These are phyloP conservation scores for Tilletia caries DNA, from an alignment of 1,284 basidiomycete genomes.

Conservation along the genomic window DNA sequence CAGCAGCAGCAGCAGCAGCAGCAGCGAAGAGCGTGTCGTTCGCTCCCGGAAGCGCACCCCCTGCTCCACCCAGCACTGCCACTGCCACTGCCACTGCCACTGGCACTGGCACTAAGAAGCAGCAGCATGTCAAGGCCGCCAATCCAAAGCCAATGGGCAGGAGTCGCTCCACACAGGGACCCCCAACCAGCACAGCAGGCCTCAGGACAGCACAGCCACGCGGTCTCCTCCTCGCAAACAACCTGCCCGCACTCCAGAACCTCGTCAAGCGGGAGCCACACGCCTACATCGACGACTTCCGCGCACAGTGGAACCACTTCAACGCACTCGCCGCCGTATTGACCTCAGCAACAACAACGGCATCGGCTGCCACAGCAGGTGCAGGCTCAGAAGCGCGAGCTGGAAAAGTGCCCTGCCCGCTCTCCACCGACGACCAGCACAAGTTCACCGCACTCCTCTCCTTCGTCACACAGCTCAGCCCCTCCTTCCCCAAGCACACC, in stretches of 20 bases:
- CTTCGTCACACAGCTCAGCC: conserved; percentile 61
- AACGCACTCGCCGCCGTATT: conserved; percentile 81
- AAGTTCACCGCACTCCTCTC: conserved; percentile 44
- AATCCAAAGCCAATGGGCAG: conserved; percentile 4
- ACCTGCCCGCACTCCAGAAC: conserved; percentile 76
- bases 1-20: not conserved
- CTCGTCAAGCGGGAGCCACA: conserved; percentile 86
- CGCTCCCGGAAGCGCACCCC: too few relatives aligned
- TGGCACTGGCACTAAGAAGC: not conserved
- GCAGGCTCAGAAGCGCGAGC: not conserved
- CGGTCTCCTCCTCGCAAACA: conserved; percentile 53
- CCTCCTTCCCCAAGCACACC: conserved; percentile 41
- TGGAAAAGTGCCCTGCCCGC: conserved; percentile 8
- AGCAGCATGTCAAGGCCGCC: not conserved
- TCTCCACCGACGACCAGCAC: conserved; percentile 40
- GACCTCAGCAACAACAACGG: conserved; percentile 36
- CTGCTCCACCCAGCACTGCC: not conserved
- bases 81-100: not conserved
- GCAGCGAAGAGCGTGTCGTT: not conserved
- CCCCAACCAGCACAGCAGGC: conserved; percentile 20
- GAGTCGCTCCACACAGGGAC: not conserved
- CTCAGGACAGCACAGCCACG: conserved; percentile 32
- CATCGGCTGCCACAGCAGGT: conserved; percentile 18
- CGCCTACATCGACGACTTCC: conserved; percentile 90
- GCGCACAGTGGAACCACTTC: conserved; percentile 98